Evolutionary conservation across 2,329 filamentous ascomycete species (phyloP), one percentile per base, ranked within the genome.

Genomic region (Escovopsis weberi): DNA sequence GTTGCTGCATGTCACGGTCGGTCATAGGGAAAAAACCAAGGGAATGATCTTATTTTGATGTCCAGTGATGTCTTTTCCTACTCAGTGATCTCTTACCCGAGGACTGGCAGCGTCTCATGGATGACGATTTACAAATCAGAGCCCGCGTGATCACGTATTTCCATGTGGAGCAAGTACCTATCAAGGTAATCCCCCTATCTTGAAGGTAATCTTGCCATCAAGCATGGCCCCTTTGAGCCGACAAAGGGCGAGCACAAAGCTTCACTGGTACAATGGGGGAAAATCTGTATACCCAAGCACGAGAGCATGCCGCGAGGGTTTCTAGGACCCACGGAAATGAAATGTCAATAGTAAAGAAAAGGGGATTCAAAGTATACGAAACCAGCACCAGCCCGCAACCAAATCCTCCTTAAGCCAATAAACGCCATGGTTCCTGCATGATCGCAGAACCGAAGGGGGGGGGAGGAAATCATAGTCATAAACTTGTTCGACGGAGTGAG

Each of bases 1-100:
- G 53, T 56, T 59, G 56, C 60, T 67, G 59, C 65, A 67, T 66
- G 59, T 64, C 62, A 65, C 59, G 66, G 57, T 61, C 55, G 59
- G 65, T 63, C 61, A 62, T 61, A 65, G 60, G 65, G 65, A 66
- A 30, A 30, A 8, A 30, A 8, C 28, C 3, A 67, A 46, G 38
- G 44, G 42, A 46, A 44, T 39, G 39, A 46, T 33, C 42, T 40
- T 44, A 57, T 51, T 58, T 53, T 57, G 54, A 60, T 55, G 54
- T 54, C 56, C 53, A 43, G 46, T 26, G 30, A 26, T 35, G 32
- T 35, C 18, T 33, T 23, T 19, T 26, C 28, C 38, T 23, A 23
- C n/a, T 12, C n/a, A 28, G 34, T 32, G 30, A 34, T 30, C 30
- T 12, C 23, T 19, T 30, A 12, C 33, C 12, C n/a, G 33, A 34